Percentiles rank a stretch among this genome's conserved stretches.
phyloP scores from a whole-genome alignment of 805 yeast genomes.

The Teunomyces barrocoloradensis region DNA sequence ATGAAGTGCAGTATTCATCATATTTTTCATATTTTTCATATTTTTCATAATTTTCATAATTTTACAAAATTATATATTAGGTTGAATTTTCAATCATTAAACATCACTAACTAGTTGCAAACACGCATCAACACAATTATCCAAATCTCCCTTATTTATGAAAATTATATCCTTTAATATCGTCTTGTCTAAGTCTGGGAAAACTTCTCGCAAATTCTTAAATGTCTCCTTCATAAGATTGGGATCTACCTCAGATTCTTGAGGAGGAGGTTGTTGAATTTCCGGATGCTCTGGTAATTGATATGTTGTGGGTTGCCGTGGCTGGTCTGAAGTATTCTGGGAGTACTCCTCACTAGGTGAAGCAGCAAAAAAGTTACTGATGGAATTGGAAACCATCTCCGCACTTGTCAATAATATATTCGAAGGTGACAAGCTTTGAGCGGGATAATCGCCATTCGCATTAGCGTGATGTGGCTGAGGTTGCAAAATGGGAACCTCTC shows the following conservation, averaged over 20 bases:
- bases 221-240: constrained; percentile 28
- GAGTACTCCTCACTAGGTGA: constrained; percentile 24
- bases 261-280: constrained; percentile 3
- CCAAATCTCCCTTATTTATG: constrained; percentile 64
- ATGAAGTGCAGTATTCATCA: no score
- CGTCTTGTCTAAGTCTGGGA: constrained; percentile 69
- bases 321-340: not conserved
- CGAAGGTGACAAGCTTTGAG: constrained; percentile 34
- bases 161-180: constrained; percentile 67
- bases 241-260: constrained; percentile 7
- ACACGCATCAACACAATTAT: constrained; percentile 68
- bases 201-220: constrained; percentile 59
- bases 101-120: constrained; percentile 27
- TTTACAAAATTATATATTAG: not conserved
- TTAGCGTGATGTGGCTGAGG: constrained; percentile 19
- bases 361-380: constrained; percentile 40
- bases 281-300: constrained; percentile 3
- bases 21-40: no score
- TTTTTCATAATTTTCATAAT: no score
- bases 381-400: constrained; percentile 49
- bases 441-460: constrained; percentile 1
- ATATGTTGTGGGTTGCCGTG: not conserved
- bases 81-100: not conserved
- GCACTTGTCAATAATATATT: constrained; percentile 45
- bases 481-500: constrained; percentile 7